Conservation (phyloP, 78 protist species). For the Corallochytrium limacisporum region DNA sequence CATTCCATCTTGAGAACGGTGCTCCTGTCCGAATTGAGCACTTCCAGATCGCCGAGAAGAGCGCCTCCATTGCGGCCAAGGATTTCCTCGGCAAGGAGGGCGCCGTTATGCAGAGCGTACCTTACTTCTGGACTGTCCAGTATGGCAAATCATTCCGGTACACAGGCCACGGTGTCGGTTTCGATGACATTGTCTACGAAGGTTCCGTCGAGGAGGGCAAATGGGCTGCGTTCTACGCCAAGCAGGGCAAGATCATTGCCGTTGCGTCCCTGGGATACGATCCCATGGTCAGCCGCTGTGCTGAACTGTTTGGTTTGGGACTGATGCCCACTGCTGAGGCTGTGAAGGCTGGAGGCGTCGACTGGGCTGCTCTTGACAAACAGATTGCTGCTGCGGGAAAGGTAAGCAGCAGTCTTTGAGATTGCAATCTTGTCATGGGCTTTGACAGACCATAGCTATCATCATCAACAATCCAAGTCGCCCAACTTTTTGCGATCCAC, state of each 20-base stretch:
- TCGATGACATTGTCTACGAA: not conserved
- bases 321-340: no score
- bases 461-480: no score
- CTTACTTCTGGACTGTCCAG: constrained; percentile 22
- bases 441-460: no score
- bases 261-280: not conserved
- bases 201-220: not conserved
- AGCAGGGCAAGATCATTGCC: not conserved
- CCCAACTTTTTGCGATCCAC: no score
- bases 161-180: not conserved
- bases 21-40: constrained; percentile 16
- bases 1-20: not conserved
- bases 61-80: not conserved
- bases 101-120: not conserved
- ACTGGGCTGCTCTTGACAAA: no score
- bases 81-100: not conserved
- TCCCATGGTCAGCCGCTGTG: not conserved
- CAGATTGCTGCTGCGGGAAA: no score
- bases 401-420: no score
- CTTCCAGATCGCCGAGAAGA: constrained; percentile 9
- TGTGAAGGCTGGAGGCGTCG: no score
- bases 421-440: no score
- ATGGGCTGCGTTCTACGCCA: constrained; percentile 8
- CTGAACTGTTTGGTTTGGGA: no score
- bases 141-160: constrained; percentile 7